Evolutionary conservation across 345 rosid genomes (phyloP).

Genomic region (Noccaea bulbosa): DNA sequence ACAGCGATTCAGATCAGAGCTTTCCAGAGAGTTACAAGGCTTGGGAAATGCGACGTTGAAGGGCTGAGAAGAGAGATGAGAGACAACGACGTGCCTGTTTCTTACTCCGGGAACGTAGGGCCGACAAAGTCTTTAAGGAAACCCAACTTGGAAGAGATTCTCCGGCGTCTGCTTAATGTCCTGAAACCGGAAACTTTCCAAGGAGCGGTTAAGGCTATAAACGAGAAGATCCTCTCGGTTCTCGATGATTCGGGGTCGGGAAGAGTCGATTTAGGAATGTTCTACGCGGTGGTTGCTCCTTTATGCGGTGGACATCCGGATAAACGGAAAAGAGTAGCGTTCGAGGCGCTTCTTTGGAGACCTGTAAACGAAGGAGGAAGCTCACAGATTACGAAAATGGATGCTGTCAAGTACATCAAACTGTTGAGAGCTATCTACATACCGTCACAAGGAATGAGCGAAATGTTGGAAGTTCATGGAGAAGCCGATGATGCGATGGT

Average conservation of each 20-base stretch:
- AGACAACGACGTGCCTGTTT: constrained; percentile 72
- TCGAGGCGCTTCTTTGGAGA: constrained; percentile 87
- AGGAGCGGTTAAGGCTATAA: constrained; percentile 89
- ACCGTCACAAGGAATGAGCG: constrained; percentile 69
- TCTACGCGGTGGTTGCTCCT: constrained; percentile 84
- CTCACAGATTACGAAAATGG: constrained; percentile 66
- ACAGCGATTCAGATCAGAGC: constrained; percentile 72
- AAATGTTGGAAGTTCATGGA: constrained; percentile 69
- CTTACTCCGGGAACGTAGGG: constrained; percentile 77
- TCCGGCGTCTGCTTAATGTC: constrained; percentile 65
- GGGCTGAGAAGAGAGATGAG: constrained; percentile 78
- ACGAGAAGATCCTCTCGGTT: constrained; percentile 75
- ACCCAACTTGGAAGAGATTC: constrained; percentile 79
- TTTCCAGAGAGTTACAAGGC: constrained; percentile 81
- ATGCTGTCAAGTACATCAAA: constrained; percentile 65
- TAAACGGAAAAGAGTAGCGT: constrained; percentile 73
- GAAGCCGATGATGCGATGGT: constrained; percentile 65
- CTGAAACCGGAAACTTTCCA: constrained; percentile 89
- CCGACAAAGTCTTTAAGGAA: constrained; percentile 87
- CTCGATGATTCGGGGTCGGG: constrained; percentile 79
- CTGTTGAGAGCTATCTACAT: constrained; percentile 72
- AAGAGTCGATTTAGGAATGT: constrained; percentile 88
- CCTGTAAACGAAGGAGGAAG: constrained; percentile 79
- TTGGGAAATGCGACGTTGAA: constrained; percentile 78
- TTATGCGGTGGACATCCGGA: constrained; percentile 77